Evolutionary conservation across 306 rosid genomes (phyloP).

Genomic region (Castanea crenata): DNA sequence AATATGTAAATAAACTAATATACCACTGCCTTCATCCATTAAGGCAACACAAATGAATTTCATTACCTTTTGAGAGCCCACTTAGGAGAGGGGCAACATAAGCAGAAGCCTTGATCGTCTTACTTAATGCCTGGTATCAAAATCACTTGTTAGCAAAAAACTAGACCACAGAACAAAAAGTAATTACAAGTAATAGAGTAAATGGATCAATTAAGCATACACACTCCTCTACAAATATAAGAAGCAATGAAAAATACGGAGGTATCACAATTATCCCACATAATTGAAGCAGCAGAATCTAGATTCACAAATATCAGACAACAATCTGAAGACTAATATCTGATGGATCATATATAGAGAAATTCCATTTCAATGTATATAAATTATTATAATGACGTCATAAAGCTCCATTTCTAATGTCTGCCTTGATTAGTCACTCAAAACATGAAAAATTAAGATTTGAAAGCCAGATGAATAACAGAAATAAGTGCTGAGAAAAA

Average conservation of each 20-base stretch:
- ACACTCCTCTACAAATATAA: neutral
- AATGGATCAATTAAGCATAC: neutral
- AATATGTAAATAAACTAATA: neutral
- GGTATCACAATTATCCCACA: neutral
- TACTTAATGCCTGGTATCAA: constrained; percentile 59
- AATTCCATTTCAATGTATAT: neutral
- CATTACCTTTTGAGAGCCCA: constrained; percentile 78
- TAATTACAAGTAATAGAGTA: neutral
- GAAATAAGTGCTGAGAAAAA: neutral
- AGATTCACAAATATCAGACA: neutral
- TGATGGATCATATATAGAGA: neutral
- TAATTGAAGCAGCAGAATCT: neutral
- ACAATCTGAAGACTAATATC: neutral
- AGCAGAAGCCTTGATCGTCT: constrained; percentile 37
- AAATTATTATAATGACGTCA: neutral
- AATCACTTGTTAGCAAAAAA: constrained; percentile 32
- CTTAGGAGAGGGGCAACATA: constrained; percentile 53
- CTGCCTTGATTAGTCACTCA: neutral
- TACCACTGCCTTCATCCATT: constrained; percentile 1
- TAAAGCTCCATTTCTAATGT: neutral
- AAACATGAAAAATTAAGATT: neutral
- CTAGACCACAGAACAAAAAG: constrained; percentile 26
- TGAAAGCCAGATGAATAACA: neutral
- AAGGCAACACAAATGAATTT: neutral
- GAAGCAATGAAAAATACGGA: neutral